Evolutionary conservation across 495 filamentous ascomycete species (phyloP).

Genomic region (Saxispiralis lemnorum): DNA sequence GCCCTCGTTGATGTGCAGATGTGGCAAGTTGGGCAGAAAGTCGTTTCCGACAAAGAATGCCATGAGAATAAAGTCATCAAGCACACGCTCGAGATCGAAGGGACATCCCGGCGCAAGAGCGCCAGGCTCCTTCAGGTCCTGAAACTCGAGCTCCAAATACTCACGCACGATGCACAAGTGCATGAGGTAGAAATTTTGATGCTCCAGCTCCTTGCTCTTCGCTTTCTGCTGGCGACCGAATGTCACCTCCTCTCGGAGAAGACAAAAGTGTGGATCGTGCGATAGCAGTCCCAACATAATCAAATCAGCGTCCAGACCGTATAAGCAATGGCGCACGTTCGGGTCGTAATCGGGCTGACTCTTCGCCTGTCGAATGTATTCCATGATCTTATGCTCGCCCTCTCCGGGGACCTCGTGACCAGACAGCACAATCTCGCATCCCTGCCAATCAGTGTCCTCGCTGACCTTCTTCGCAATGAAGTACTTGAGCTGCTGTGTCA

Average conservation of each 20-base stretch:
- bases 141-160: constrained; percentile 92
- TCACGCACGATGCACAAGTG: constrained; percentile 95
- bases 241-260: constrained; percentile 92
- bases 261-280: constrained; percentile 95
- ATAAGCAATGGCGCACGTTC: constrained; percentile 94
- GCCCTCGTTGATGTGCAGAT: constrained; percentile 96
- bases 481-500: constrained; percentile 87
- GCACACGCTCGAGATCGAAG: constrained; percentile 90
- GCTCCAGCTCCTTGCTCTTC: constrained; percentile 89
- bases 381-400: constrained; percentile 99
- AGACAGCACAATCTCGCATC: constrained; percentile 73
- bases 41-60: constrained; percentile 99
- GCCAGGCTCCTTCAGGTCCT: constrained; percentile 68
- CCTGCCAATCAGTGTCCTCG: constrained; percentile 93
- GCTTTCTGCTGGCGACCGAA: constrained; percentile 73
- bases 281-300: constrained; percentile 96
- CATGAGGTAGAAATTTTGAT: constrained; percentile 97
- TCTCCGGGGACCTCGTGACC: constrained; percentile 98
- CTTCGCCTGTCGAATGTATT: constrained; percentile 93
- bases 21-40: constrained; percentile 90
- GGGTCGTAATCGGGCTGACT: constrained; percentile 82
- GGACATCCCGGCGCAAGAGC: constrained; percentile 42
- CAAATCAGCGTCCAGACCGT: constrained; percentile 91
- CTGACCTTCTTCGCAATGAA: constrained; percentile 98
- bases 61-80: constrained; percentile 99